Evolutionary conservation across 2,329 filamentous ascomycete species (phyloP).

Genomic region (Ascochyta pisi): DNA sequence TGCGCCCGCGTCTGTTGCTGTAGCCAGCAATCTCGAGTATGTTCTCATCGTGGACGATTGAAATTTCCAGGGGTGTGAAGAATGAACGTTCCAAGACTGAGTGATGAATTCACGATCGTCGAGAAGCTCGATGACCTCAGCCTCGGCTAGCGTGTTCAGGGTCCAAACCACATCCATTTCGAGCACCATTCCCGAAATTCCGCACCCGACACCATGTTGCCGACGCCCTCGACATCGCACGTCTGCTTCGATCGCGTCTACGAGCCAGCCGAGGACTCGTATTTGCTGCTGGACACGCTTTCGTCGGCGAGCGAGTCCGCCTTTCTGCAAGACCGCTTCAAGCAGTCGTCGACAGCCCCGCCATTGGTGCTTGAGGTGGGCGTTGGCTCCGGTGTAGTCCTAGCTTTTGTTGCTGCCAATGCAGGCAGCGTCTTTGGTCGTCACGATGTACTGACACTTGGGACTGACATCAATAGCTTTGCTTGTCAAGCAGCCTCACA

Average conservation of each 20-base stretch:
- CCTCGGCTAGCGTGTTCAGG: slow-evolving; percentile 28
- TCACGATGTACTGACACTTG: slow-evolving; percentile 72
- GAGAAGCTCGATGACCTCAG: slow-evolving; percentile 33
- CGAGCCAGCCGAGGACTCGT: slow-evolving; percentile 95
- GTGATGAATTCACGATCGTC: slow-evolving; percentile 21
- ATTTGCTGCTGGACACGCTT: slow-evolving; percentile 89
- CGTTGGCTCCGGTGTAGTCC: slow-evolving; percentile 90
- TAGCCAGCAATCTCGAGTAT: slow-evolving; percentile 40
- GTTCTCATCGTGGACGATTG: slow-evolving; percentile 35
- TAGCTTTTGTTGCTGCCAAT: slow-evolving; percentile 85
- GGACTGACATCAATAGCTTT: slow-evolving; percentile 83
- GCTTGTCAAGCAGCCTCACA: slow-evolving; percentile 77
- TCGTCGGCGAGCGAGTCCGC: slow-evolving; percentile 71
- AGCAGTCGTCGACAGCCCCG: slow-evolving; percentile 29
- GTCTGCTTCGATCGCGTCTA: slow-evolving; percentile 89
- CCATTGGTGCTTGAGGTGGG: slow-evolving; percentile 82
- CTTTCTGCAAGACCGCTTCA: slow-evolving; percentile 73
- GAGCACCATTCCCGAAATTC: slow-evolving; percentile 21
- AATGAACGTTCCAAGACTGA: slow-evolving; percentile 1
- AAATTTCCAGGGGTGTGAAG: neutral
- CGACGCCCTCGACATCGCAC: slow-evolving; percentile 91
- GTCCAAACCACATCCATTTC: slow-evolving; percentile 30
- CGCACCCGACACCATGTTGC: slow-evolving; percentile 69
- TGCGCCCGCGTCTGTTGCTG: slow-evolving; percentile 45
- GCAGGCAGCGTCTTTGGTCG: slow-evolving; percentile 74